Conservation (phyloP, 2,329 filamentous ascomycete genomes). For the Fusarium cyanostomum region DNA sequence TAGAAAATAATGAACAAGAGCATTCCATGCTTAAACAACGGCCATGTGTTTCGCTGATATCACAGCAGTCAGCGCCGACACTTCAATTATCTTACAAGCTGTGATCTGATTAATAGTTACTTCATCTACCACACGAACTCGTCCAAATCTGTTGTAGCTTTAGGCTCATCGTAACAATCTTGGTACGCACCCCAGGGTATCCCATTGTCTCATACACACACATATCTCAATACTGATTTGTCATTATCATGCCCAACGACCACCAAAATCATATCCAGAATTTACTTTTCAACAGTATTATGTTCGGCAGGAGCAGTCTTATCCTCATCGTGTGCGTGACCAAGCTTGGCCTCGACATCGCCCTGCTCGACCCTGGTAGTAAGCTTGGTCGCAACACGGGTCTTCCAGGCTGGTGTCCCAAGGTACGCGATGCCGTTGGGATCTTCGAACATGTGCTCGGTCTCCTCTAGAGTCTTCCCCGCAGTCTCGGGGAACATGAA, state of each 20-base stretch:
- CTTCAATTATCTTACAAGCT: conserved; percentile 95
- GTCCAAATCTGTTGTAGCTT: too few relatives aligned
- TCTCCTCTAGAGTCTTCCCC: conserved; percentile 66
- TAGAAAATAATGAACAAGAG: conserved; percentile 86
- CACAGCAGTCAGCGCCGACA: conserved; percentile 77
- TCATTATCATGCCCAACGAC: too few relatives aligned
- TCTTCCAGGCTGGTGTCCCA: conserved; percentile 39
- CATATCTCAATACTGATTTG: too few relatives aligned
- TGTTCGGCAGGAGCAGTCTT: neutral
- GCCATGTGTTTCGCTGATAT: neutral
- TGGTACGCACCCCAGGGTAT: too few relatives aligned
- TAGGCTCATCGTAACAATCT: too few relatives aligned
- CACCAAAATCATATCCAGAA: too few relatives aligned
- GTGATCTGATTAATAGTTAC: conserved; percentile 78
- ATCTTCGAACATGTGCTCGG: conserved; percentile 57
- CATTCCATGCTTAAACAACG: conserved; percentile 50
- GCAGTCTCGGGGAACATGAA: conserved; percentile 59
- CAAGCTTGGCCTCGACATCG: conserved; percentile 35
- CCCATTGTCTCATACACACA: too few relatives aligned
- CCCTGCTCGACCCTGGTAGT: conserved; percentile 28
- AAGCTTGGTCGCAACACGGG: conserved; percentile 9
- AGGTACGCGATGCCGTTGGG: conserved; percentile 30
- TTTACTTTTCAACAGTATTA: conserved; percentile 5
- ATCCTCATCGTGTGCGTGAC: conserved; percentile 9
- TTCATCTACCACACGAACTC: too few relatives aligned